Conservation (phyloP, 495 filamentous ascomycete species). For the Alectoria sarmentosa region DNA sequence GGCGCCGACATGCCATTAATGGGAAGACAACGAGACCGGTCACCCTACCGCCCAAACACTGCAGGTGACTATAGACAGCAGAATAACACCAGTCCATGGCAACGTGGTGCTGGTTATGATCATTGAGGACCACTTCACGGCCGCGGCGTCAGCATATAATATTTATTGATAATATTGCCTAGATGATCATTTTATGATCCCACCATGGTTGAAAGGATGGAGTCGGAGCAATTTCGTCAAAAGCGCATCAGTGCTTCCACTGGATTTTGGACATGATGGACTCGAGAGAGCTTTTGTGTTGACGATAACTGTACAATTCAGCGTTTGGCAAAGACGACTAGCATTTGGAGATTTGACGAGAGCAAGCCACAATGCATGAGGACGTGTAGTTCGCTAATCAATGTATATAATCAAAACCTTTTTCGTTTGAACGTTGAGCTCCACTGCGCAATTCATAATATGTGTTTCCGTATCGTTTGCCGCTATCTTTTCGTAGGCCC, state of each 20-base stretch:
- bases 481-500: slow-evolving; percentile 14
- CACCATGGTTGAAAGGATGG: slow-evolving; percentile 7
- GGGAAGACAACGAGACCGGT: slow-evolving; percentile 9
- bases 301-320: slow-evolving; percentile 9
- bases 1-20: slow-evolving; percentile 26
- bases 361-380: slow-evolving; percentile 2
- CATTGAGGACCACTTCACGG: slow-evolving; percentile 33
- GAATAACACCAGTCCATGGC: slow-evolving; percentile 58
- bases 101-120: slow-evolving; percentile 60
- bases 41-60: slow-evolving; percentile 29
- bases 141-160: slow-evolving; percentile 17
- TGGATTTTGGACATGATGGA: not conserved
- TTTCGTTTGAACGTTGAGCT: not conserved
- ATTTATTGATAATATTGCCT: slow-evolving; percentile 18
- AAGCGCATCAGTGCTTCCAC: not conserved
- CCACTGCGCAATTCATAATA: not conserved
- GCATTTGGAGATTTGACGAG: slow-evolving; percentile 11
- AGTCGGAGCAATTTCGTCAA: slow-evolving; percentile 6
- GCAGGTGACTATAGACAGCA: slow-evolving; percentile 37
- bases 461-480: not conserved
- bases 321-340: slow-evolving; percentile 3
- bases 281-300: not conserved
- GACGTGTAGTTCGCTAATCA: not conserved
- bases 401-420: slow-evolving; percentile 13
- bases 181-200: slow-evolving; percentile 8